These are phyloP conservation scores for Ilyonectria mors-panacis DNA, from an alignment of 2,329 filamentous ascomycete species.

Conservation along the genomic window DNA sequence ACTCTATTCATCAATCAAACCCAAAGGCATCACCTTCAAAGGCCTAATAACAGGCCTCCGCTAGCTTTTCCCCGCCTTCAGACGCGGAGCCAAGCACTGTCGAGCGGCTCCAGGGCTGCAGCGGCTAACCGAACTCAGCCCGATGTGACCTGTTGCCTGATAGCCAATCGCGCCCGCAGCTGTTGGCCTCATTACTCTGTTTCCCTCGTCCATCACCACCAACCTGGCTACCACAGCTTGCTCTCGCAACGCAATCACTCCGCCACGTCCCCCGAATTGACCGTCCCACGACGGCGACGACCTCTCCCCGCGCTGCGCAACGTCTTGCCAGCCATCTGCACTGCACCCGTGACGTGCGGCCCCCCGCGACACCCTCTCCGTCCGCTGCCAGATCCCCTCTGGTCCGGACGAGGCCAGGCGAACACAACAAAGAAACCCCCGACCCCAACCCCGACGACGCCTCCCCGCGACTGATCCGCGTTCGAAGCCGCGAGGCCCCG, in stretches of 20 bases:
- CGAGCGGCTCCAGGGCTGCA: neutral
- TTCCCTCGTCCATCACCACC: slow-evolving; percentile 46
- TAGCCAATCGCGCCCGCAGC: slow-evolving; percentile 43
- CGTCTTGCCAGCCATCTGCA: slow-evolving; percentile 26
- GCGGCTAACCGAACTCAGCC: slow-evolving; percentile 42
- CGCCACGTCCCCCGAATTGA: slow-evolving; percentile 42
- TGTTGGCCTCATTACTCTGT: slow-evolving; percentile 42
- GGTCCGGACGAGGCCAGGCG: slow-evolving; percentile 29
- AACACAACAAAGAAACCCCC: slow-evolving; percentile 29
- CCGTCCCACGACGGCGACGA: slow-evolving; percentile 29
- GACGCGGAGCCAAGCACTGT: neutral
- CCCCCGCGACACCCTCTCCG: slow-evolving; percentile 29
- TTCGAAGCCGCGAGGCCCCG: slow-evolving; percentile 38
- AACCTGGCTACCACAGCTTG: slow-evolving; percentile 35
- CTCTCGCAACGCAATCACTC: slow-evolving; percentile 41
- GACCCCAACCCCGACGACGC: slow-evolving; percentile 17
- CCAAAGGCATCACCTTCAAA: neutral
- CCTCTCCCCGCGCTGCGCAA: slow-evolving; percentile 30
- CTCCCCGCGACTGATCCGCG: slow-evolving; percentile 26
- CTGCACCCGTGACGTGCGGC: slow-evolving; percentile 33
- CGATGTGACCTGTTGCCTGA: slow-evolving; percentile 35
- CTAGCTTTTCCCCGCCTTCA: slow-evolving; percentile 12
- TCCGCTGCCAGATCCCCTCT: slow-evolving; percentile 31
- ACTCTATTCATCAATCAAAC: slow-evolving; percentile 1
- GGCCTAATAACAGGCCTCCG: neutral